A percentile compares a stretch with the other conserved stretches of the same genome.
Conservation (phyloP, 345 rosid species). For the Hibiscus mutabilis region DNA sequence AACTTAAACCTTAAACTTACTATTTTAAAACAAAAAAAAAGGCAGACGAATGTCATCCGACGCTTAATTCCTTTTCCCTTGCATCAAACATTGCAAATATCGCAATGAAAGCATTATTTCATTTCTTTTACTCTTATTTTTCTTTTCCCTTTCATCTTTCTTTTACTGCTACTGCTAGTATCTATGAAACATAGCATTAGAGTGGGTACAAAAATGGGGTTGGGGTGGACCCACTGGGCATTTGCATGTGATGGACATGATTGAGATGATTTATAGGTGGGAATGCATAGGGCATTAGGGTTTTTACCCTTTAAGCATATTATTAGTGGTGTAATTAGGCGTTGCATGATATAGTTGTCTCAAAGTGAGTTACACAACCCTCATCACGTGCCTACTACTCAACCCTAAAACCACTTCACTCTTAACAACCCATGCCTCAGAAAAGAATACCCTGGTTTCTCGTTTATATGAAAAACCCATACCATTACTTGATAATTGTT, state of each 20-base stretch:
- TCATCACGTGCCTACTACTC: slow-evolving; percentile 28
- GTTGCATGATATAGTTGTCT: slow-evolving; percentile 31
- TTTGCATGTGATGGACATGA: slow-evolving; percentile 46
- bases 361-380: slow-evolving; percentile 20
- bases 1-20: too few relatives aligned
- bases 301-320: slow-evolving; percentile 26
- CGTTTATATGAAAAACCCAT: not conserved
- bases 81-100: too few relatives aligned
- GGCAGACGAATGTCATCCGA: too few relatives aligned
- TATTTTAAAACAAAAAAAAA: too few relatives aligned
- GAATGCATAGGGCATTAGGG: slow-evolving; percentile 19
- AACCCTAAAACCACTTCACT: not conserved
- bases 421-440: not conserved
- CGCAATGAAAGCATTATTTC: too few relatives aligned
- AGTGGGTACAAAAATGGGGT: slow-evolving; percentile 11
- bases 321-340: slow-evolving; percentile 23
- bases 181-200: not conserved
- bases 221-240: slow-evolving; percentile 17
- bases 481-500: not conserved
- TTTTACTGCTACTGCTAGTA: too few relatives aligned
- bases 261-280: slow-evolving; percentile 23
- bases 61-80: too few relatives aligned
- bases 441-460: not conserved
- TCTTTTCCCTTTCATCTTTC: too few relatives aligned
- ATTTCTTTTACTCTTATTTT: too few relatives aligned